Evolutionary conservation across 2,329 filamentous ascomycete species (phyloP), one percentile per base, ranked within the genome.

Genomic region (Scolecobasidium constrictum): DNA sequence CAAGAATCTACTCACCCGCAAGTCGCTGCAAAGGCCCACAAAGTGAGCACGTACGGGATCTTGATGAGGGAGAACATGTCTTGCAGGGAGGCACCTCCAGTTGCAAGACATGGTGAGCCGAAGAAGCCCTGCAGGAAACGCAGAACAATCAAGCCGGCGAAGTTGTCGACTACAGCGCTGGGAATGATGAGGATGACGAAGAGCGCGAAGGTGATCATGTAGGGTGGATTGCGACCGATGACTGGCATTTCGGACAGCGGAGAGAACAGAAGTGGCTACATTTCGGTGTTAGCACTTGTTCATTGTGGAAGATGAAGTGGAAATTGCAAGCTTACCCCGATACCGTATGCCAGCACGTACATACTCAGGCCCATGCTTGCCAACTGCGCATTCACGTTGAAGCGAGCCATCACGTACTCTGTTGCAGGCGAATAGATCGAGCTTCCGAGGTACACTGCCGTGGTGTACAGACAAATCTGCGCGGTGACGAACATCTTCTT

Each of bases 161-260:
- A 81, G 61, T 78, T 81, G 35, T 72, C 59, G 3, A 75, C 75
- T 0, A 84, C 56, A 0, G 78, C 75, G 0, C 78, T 75, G 0
- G 80, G 79, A 13, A 85, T 69, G 4, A 72, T 75, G 9, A 86
- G 58, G 47, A 84, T 69, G 38, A 81, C 75, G 55, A 84, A 86
- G 20, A 85, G 63, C 45, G 73, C 72, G 63, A 85, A 80, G 7
- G 79, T 80, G 49, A 73, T 56, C 26, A 82, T 72, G 57, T 86
- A 86, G 4, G 81, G 72, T 0, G 75, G 74, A 51, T 79, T 84
- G 5, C 81, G 69, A 2, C 82, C 81, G 40, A 85, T 71, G 36
- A 68, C 55, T 0, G 81, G 78, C 17, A 85, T 74, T 59, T 86
- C 81, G 38, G 68, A 73, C 34, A 85, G 58, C 0, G 81, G 81